Base-by-base conservation (phyloP, 2,329 filamentous ascomycete species). In the Phaeomoniella chlamydospora region DNA sequence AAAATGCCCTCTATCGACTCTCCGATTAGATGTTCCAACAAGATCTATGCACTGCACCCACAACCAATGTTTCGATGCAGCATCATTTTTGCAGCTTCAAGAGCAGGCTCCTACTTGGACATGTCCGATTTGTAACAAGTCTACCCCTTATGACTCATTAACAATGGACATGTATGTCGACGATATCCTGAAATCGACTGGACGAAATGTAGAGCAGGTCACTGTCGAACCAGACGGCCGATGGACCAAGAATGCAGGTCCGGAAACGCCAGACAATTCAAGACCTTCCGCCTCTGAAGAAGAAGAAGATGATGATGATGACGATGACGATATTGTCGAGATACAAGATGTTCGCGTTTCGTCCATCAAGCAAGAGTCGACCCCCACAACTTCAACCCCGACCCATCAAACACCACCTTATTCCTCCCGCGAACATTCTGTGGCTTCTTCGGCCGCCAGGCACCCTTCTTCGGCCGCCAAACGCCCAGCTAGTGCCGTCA, bases 71-170 rank as follows among this genome's bases (percentile, higher is more conserved):
- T 98, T 96, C 47, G 90, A 98, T 55, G 88, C 82, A 3, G 79
- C 75, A 3, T 92, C 85, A 2, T 98, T 94, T 53, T 68, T 98
- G 14, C 84, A 94, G 48, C 62, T 98, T 17, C 88, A 96, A 54
- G 86, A 96, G 54, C 90, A 98, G 62, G 88, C 85, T 0, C 90
- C 90, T 0, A 92, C 90, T 13, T 98, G 90, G 90, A 68, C 77
- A n/a, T 98, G 90, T 50, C 90, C 90, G 1, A 79, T 94, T 15
- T 98, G 90, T 63, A 88, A 80, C 57, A 92, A 87, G 50, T 60
- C 73, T 0, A 78, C 86, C 2, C 74, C 77, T 0, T 98, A 84
- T 55, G 80, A 88, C 35, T 77, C 73, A 33, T 62, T 98, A 15
- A 85, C 84, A 9, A 75, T 96, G 18, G 90, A 98, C 47, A 84